Base-by-base conservation (phyloP, 257 asterid genomes). In the Jacaranda copaia region DNA sequence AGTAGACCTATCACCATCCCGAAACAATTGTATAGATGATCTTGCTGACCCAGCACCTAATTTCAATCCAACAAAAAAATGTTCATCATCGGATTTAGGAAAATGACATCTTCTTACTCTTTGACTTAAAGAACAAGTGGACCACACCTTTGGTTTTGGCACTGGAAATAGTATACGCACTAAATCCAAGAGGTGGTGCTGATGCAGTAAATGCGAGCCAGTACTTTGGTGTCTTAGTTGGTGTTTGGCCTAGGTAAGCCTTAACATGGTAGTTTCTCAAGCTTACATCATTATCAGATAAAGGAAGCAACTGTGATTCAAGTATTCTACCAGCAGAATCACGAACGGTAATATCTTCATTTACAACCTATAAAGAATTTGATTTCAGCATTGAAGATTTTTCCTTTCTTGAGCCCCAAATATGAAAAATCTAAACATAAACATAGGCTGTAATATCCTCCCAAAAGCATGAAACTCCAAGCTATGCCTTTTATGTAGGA, bases 141-240 rank as follows among this genome's bases (percentile, higher is more conserved):
- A 55, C 16, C 39, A 32, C 61, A 80, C 87, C 87, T 84, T 72
- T 65, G 56, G 35, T 67, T 69, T 55, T 74, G 52, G 75, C 73
- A 7, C 74, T 69, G 67, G 87, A 84, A 56, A 84, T 77, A 32
- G 76, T 75, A 53, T 84, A 84, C 19, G 85, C 69, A 16, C 82
- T 77, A 73, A 77, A 84, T 48, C 87, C 87, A 64, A 84, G 81
- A 70, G 87, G 87, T 14, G 87, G 87, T 55, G 45, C 83, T 16
- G 82, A 77, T 51, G 79, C 87, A 55, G 71, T 62, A 71, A 84
- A 84, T 4, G 83, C 79, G 14, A 84, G 85, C 85, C 83, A 84
- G 80, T 84, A 73, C 73, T 77, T 74, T 52, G 85, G 82, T 55
- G 82, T 77, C 64, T 35, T 66, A 49, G 58, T 80, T 63, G 83